Conservation (phyloP, 345 rosid genomes). For the Heritiera fomes region DNA sequence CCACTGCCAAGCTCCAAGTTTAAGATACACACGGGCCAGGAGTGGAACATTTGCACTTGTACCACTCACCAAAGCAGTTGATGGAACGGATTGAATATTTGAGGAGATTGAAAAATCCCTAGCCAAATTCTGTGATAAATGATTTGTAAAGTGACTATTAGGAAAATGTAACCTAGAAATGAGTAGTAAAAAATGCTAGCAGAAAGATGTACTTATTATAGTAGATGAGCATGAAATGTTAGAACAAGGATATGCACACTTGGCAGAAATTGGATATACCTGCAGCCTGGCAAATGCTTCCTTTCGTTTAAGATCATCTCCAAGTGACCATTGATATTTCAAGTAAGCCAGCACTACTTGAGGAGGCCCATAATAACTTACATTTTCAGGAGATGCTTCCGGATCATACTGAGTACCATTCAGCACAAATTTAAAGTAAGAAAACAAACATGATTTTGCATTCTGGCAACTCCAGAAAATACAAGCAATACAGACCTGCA, state of each 20-base stretch:
- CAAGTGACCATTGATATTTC: conserved; percentile 96
- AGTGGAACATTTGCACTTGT: conserved; percentile 62
- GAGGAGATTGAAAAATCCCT: conserved; percentile 64
- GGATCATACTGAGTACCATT: conserved; percentile 74
- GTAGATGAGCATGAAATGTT: not conserved
- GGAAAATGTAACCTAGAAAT: conserved; percentile 14
- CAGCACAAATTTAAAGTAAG: conserved; percentile 20
- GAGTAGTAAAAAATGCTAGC: conserved; percentile 14
- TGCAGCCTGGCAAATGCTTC: conserved; percentile 87
- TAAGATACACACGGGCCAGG: conserved; percentile 81
- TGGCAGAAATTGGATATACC: conserved; percentile 42
- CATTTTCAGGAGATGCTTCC: conserved; percentile 68
- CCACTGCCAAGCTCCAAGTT: conserved; percentile 91
- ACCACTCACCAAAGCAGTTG: conserved; percentile 48
- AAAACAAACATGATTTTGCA: conserved; percentile 15
- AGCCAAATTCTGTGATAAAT: conserved; percentile 59
- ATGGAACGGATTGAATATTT: conserved; percentile 51
- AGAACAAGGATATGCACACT: not conserved
- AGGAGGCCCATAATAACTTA: conserved; percentile 84
- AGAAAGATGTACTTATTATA: not conserved
- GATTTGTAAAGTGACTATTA: conserved; percentile 20
- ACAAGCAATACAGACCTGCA: conserved; percentile 57
- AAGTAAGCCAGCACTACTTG: conserved; percentile 95
- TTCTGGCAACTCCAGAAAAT: conserved; percentile 36
- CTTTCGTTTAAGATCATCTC: conserved; percentile 91